Base-by-base conservation (phyloP, 441 rosid species). In the Brassica balearica region DNA sequence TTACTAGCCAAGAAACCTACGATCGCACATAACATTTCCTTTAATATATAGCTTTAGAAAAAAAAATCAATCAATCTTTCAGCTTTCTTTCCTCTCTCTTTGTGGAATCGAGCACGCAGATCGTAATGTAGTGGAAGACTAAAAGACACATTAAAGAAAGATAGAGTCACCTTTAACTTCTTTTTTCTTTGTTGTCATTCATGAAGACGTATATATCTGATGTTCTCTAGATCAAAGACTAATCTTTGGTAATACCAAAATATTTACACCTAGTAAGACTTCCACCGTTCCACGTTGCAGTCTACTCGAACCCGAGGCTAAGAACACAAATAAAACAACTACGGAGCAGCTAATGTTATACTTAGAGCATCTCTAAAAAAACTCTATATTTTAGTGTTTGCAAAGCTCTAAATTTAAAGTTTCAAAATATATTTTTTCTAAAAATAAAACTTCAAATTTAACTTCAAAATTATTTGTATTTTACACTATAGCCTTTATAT, bases 1-100 rank as follows among this genome's bases (percentile, higher is more conserved):
- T 77, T 77, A 63, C 58, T 7, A 51, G 41, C 80, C 80, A 77
- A 69, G 75, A 77, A 69, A 77, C 59, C 55, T 34, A 7, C 34
- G 22, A 11, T 77, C 59, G 2, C 64, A 53, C 14, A 51, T 19
- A 68, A 61, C 34, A 15, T 76, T 19, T 20, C 63, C 34, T 43
- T 29, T 41, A 19, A 53, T 32, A 51, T 59, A 60, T 23, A 2
- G 5, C 23, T 56, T 56, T 2, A 8, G 20, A 58, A 56, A 20
- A 8, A 38, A 38, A 34, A 43, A 38, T 55, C 43, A 74, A 55
- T 74, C 64, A 56, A 9, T 66, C 72, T 22, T 17, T 14, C 59
- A 56, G 53, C 51, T 56, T 66, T 23, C 32, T 32, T 15, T 14
- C 15, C 51, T 5, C 15, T 25, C 68, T 25, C 76, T 15, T 73